Evolutionary conservation across 345 rosid genomes (phyloP), one percentile per base, ranked within the genome.

Genomic region (Moringa oleifera): DNA sequence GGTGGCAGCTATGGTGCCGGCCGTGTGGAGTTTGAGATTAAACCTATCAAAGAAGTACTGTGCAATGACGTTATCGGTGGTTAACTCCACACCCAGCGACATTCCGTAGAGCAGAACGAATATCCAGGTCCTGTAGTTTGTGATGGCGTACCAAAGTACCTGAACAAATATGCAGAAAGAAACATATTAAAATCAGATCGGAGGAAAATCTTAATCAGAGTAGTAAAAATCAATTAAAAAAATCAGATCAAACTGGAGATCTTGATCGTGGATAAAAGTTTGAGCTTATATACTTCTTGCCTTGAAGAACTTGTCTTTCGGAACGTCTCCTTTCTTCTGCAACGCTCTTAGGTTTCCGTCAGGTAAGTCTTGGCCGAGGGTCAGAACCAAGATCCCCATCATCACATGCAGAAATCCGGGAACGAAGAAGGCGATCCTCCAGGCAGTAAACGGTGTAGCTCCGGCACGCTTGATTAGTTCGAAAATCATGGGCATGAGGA

Each of bases 301-400:
- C 86, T 84, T 88, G 64, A 83, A 79, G 62, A 88, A 82, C 49
- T 83, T 81, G 37, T 88, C 92, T 62, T 82, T 81, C 46, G 76
- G 67, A 62, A 84, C 83, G 24, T 79, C 72, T 16, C 96, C 96
- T 68, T 66, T 73, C 77, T 84, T 86, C 53, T 82, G 88, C 33
- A 89, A 61, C 36, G 85, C 21, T 21, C 71, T 49, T 16, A 88
- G 71, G 66, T 89, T 84, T 0, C 96, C 96, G 66, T 79, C 92
- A 19, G 96, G 96, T 64, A 89, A 55, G 69, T 89, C 96, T 74
- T 89, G 96, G 63, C 96, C 96, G 7, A 89, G 47, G n/a, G 75
- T 81, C 61, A 86, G 66, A 33, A 89, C 90, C 75, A 82, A 60
- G 57, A 86, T 71, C 22, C 89, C 96, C 87, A 75, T 79, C 41